Evolutionary conservation across 352 stramenopile species (phyloP), one percentile per base, ranked within the genome.

Genomic region (Hyaloperonospora brassicae): DNA sequence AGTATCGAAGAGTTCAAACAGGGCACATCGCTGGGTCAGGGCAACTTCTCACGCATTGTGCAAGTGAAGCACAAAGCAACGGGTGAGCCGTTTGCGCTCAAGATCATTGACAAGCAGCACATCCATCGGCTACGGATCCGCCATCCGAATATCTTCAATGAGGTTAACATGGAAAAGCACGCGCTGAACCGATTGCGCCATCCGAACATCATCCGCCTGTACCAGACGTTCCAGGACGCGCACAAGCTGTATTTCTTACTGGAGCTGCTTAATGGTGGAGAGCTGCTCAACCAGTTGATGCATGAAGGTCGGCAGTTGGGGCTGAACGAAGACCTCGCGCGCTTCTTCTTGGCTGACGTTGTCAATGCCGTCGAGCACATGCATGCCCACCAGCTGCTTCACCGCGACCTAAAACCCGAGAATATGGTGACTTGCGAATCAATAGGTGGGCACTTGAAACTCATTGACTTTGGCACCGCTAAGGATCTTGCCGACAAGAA

Each of bases 71-170:
- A 98, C 73, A 95, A 87, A 55, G 67, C 76, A 0, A 98, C 93
- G 6, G 60, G 75, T 27, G 89, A 98, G 68, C 57, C 52, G 22
- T 99, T 98, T 73, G 96, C 96, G 1, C 72, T 99, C 27, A 99
- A 99, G 71, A 83, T 98, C 38, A 95, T 98, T 57, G 86, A 96
- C 57, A 96, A 95, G 65, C 68, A 86, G 58, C 79, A 84, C 52
- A 79, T 95, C 36, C 90, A 91, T 55, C 75, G 85, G 3, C 66
- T 96, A 47, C 83, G 83, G 57, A 66, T 90, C 38, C 89, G 97
- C 55, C 96, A 99, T 72, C 88, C 89, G 38, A 98, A 99, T 66
- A 95, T 99, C 10, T 95, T 96, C 68, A 99, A 99, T 71, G 96
- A 99, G 74, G 97, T 98, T 61, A 78, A 94, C 45, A 98, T 98